A percentile compares a stretch with the other conserved stretches of the same genome.
Conservation (phyloP, 257 asterid species). For the Scutellaria galericulata region DNA sequence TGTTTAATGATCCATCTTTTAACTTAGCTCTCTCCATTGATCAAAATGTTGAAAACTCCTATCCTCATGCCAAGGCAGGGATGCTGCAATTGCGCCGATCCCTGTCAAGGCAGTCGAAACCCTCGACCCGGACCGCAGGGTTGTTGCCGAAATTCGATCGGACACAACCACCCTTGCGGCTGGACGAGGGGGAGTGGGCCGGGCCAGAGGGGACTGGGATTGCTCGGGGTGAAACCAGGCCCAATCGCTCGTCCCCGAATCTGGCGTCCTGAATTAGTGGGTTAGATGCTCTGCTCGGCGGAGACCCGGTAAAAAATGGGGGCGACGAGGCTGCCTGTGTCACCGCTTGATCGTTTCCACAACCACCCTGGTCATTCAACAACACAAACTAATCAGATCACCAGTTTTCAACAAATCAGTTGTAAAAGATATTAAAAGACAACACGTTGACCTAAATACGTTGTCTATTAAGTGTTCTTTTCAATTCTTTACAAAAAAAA, state of each 20-base stretch:
- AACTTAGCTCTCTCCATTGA: conserved; percentile 1
- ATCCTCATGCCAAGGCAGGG: conserved; percentile 74
- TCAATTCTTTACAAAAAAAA: too few species aligned
- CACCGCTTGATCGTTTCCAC: conserved; percentile 57
- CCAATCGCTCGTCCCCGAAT: conserved; percentile 64
- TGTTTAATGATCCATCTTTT: conserved; percentile 29
- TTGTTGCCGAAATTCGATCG: conserved; percentile 86
- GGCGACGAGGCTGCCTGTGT: conserved; percentile 88
- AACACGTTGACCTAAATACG: too few species aligned
- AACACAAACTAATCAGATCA: conserved; percentile 3
- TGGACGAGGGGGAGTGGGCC: conserved; percentile 61
- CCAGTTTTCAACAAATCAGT: too few species aligned
- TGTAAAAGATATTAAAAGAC: too few species aligned
- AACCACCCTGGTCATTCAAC: conserved; percentile 59
- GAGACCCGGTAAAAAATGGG: conserved; percentile 99
- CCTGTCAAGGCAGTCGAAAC: conserved; percentile 91
- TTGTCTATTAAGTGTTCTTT: too few species aligned
- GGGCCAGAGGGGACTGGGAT: conserved; percentile 61
- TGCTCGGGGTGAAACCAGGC: conserved; percentile 70
- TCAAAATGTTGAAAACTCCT: conserved; percentile 26
- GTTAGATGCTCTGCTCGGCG: conserved; percentile 99
- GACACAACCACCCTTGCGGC: conserved; percentile 73
- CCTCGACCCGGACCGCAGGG: conserved; percentile 91
- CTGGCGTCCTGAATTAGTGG: conserved; percentile 94
- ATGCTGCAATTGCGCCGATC: conserved; percentile 90